Evolutionary conservation across 169 alveolate species (phyloP).

Genomic region (Babesia divergens): DNA sequence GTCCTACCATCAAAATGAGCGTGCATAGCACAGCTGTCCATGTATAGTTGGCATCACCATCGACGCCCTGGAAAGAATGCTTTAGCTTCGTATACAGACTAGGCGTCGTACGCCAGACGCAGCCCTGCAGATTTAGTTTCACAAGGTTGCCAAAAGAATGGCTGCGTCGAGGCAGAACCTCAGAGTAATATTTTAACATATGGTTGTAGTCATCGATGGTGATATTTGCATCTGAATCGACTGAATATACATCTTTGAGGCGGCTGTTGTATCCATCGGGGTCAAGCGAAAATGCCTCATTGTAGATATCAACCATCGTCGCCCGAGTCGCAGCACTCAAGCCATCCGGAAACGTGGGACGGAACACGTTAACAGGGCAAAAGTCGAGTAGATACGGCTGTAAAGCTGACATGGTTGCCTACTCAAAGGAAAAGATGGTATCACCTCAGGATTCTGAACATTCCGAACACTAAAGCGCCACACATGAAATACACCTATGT

Average conservation of each 20-base stretch:
- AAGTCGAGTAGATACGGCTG: background rate
- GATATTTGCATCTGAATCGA: background rate
- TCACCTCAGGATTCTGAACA: background rate
- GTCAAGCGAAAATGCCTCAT: constrained; percentile 20
- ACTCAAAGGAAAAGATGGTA: background rate
- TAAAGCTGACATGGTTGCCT: constrained; percentile 7
- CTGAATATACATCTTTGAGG: constrained; percentile 1
- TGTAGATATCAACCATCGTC: constrained; percentile 18
- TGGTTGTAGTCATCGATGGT: background rate
- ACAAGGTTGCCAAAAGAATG: background rate
- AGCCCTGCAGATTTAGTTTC: constrained; percentile 21
- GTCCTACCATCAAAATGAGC: background rate
- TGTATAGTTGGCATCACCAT: constrained; percentile 3
- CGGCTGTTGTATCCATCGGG: constrained; percentile 1
- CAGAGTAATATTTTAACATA: background rate
- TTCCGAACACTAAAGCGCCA: background rate
- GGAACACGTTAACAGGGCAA: constrained; percentile 53
- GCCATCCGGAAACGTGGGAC: constrained; percentile 17
- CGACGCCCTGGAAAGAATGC: constrained; percentile 16
- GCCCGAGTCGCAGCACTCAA: background rate
- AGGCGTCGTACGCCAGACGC: constrained; percentile 22
- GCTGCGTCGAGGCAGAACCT: background rate
- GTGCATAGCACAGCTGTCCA: background rate
- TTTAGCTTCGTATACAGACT: background rate
- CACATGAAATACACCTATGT: no score